Evolutionary conservation across 2,329 filamentous ascomycete species (phyloP).

Genomic region (Colletotrichum truncatum): DNA sequence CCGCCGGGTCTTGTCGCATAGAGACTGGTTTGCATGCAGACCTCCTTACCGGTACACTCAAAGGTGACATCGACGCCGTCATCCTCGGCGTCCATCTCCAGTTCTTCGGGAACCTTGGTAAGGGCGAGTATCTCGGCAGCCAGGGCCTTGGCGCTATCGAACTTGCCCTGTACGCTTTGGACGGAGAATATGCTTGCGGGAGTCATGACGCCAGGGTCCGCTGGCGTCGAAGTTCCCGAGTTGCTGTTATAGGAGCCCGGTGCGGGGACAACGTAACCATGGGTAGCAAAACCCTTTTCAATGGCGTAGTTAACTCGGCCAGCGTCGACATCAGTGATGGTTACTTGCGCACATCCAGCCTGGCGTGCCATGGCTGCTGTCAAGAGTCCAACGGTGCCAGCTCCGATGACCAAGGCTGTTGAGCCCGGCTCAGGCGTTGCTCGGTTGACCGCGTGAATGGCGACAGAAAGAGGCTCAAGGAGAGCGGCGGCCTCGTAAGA

Average conservation of each 20-base stretch:
- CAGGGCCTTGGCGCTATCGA: slow-evolving; percentile 59
- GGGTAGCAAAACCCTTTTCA: slow-evolving; percentile 66
- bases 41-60: slow-evolving; percentile 80
- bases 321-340: slow-evolving; percentile 68
- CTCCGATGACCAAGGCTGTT: slow-evolving; percentile 70
- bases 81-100: slow-evolving; percentile 58
- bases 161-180: slow-evolving; percentile 57
- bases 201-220: slow-evolving; percentile 49
- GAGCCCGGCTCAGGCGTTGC: slow-evolving; percentile 61
- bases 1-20: slow-evolving; percentile 77
- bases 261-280: slow-evolving; percentile 63
- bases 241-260: slow-evolving; percentile 51
- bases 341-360: slow-evolving; percentile 67
- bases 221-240: slow-evolving; percentile 59
- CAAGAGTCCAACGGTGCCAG: slow-evolving; percentile 70
- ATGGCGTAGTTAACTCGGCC: slow-evolving; percentile 69
- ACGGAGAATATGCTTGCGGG: slow-evolving; percentile 55
- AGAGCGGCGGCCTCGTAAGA: slow-evolving; percentile 69
- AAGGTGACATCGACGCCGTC: slow-evolving; percentile 76
- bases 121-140: slow-evolving; percentile 59
- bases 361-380: slow-evolving; percentile 70
- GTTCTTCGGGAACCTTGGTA: slow-evolving; percentile 38
- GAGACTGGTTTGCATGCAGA: slow-evolving; percentile 78
- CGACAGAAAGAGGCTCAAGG: slow-evolving; percentile 69
- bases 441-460: slow-evolving; percentile 68